Evolutionary conservation across 2,329 filamentous ascomycete genomes (phyloP).

Genomic region (Didymella lethalis): DNA sequence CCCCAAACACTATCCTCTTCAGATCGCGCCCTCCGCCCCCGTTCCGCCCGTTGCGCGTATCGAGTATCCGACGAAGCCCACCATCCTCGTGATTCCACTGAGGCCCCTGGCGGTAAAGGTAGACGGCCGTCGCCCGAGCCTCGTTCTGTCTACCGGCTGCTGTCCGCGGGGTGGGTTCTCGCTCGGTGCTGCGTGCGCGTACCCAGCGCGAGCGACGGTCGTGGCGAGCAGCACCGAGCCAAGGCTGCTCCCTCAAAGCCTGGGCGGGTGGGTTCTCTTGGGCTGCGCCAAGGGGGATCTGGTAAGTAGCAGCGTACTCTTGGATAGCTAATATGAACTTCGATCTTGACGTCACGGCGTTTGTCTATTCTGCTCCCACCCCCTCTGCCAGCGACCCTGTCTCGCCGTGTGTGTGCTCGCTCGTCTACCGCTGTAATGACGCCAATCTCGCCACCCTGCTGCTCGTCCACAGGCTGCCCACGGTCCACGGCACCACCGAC

Average conservation of each 20-base stretch:
- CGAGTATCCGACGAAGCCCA: conserved; percentile 20
- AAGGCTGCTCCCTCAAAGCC: conserved; percentile 25
- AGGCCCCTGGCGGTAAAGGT: conserved; percentile 27
- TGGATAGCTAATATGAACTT: conserved; percentile 24
- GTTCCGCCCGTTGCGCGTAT: conserved; percentile 24
- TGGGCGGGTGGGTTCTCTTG: conserved; percentile 26
- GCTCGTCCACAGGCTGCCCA: conserved; percentile 10
- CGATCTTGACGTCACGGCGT: conserved; percentile 17
- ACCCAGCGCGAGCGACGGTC: conserved; percentile 23
- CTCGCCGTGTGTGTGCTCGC: conserved; percentile 18
- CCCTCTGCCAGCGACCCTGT: conserved; percentile 5
- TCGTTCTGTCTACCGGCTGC: conserved; percentile 17
- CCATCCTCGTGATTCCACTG: conserved; percentile 23
- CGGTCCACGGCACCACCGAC: conserved; percentile 4
- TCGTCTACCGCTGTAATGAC: conserved; percentile 21
- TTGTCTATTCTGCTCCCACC: conserved; percentile 21
- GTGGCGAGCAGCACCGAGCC: conserved; percentile 17
- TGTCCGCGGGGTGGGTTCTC: conserved; percentile 23
- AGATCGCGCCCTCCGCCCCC: conserved; percentile 16
- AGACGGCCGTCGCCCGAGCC: conserved; percentile 15
- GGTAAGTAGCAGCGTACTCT: conserved; percentile 12
- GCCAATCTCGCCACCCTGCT: conserved; percentile 20
- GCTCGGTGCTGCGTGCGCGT: conserved; percentile 17
- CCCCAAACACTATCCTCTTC: no score
- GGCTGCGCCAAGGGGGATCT: conserved; percentile 19